These are phyloP conservation scores for Fusarium begoniae DNA, from an alignment of 2,329 filamentous ascomycete species.

Conservation along the genomic window DNA sequence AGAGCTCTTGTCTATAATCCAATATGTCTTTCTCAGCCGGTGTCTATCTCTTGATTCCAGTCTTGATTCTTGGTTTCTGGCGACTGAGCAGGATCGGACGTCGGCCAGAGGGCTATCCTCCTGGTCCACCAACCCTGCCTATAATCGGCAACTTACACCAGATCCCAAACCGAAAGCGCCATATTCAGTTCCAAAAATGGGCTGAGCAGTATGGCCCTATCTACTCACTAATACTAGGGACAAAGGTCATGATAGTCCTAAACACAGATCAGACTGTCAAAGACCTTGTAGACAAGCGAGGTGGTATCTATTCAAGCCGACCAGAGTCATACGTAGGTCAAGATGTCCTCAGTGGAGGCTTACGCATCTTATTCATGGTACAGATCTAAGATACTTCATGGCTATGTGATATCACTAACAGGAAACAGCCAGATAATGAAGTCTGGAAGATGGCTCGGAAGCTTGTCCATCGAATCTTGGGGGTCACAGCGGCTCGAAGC, in stretches of 20 bases:
- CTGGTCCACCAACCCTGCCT: neutral
- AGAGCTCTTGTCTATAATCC: neutral
- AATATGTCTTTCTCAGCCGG: neutral
- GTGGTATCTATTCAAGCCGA: neutral
- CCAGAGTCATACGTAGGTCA: neutral
- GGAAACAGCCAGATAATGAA: neutral
- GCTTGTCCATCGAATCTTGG: neutral
- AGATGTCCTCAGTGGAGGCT: neutral
- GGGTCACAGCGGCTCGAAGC: neutral
- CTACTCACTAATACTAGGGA: neutral
- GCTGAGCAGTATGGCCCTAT: neutral
- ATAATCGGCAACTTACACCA: neutral
- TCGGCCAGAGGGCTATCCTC: neutral
- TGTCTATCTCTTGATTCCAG: neutral
- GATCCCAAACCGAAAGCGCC: neutral
- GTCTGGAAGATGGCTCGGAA: neutral
- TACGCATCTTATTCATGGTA: neutral
- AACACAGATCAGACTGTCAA: neutral
- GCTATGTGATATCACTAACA: neutral
- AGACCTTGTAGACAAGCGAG: neutral
- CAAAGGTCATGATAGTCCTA: neutral
- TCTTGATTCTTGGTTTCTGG: neutral
- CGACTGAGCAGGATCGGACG: neutral
- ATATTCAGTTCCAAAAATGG: neutral
- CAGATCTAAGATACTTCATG: rapidly evolving